phyloP scores from a whole-genome alignment of 2,329 filamentous ascomycete species.

The Aureobasidium sp. region DNA sequence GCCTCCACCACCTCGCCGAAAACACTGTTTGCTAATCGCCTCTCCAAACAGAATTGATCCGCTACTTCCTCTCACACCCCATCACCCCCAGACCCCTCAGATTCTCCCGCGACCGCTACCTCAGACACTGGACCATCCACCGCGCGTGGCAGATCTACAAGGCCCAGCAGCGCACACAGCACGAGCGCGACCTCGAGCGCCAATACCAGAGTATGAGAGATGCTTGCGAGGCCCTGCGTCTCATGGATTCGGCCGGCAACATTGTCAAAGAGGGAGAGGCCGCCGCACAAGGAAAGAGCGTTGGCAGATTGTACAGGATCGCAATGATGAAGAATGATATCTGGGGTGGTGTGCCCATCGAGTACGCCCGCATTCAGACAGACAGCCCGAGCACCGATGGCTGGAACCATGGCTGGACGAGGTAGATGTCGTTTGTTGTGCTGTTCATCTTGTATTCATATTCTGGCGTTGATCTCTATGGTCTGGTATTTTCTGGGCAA shows the following conservation, averaged over 20 bases:
- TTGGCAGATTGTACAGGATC: slow-evolving; percentile 73
- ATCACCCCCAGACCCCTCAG: slow-evolving; percentile 69
- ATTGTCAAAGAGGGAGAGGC: slow-evolving; percentile 28
- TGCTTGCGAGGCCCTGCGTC: slow-evolving; percentile 76
- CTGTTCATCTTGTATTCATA: slow-evolving; percentile 8
- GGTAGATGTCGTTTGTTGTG: slow-evolving; percentile 29
- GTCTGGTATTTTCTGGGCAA: background rate
- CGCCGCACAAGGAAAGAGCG: slow-evolving; percentile 41
- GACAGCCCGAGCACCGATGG: slow-evolving; percentile 70
- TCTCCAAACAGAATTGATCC: slow-evolving; percentile 48
- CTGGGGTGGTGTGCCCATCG: slow-evolving; percentile 77
- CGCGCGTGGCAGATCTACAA: slow-evolving; percentile 84
- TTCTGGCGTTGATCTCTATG: background rate
- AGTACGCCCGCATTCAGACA: slow-evolving; percentile 80
- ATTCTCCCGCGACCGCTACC: slow-evolving; percentile 76
- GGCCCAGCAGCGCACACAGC: slow-evolving; percentile 57
- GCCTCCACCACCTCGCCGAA: background rate
- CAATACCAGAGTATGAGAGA: slow-evolving; percentile 75
- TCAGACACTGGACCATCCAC: slow-evolving; percentile 98
- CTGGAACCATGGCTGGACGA: slow-evolving; percentile 95
- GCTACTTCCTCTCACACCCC: slow-evolving; percentile 64
- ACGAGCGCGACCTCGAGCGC: slow-evolving; percentile 66
- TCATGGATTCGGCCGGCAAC: slow-evolving; percentile 39
- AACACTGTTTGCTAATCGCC: background rate
- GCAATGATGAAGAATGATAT: slow-evolving; percentile 88